Percentiles rank a stretch among this genome's conserved stretches.
Conservation (phyloP, 208 protist species). For the Leishmania martiniquensis region DNA sequence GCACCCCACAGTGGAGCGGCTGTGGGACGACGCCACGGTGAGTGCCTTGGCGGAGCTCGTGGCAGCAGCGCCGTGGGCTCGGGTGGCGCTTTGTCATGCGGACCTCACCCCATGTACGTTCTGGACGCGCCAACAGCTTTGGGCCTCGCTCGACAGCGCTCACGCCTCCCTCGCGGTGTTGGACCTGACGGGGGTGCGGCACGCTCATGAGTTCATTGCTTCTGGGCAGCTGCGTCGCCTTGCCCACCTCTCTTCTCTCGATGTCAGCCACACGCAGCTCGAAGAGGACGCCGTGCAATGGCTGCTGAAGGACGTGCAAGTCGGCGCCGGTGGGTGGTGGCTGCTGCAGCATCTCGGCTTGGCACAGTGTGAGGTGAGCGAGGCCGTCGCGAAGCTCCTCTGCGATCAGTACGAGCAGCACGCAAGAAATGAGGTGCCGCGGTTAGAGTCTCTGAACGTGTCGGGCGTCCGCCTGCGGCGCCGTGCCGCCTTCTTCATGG, state of each 20-base stretch:
- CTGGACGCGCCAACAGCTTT: conserved; percentile 28
- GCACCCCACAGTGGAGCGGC: conserved; percentile 11
- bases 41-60: conserved; percentile 39
- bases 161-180: conserved; percentile 28
- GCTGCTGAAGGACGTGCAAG: conserved; percentile 36
- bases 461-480: conserved; percentile 53
- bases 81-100: conserved; percentile 38
- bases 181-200: conserved; percentile 44
- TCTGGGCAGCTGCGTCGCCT: conserved; percentile 22
- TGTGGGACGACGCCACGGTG: conserved; percentile 37
- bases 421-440: conserved; percentile 1
- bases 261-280: conserved; percentile 51
- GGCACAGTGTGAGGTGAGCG: conserved; percentile 50
- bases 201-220: conserved; percentile 28
- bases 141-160: conserved; percentile 26
- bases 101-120: conserved; percentile 28
- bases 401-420: conserved; percentile 20
- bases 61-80: conserved; percentile 17
- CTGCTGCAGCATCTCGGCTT: conserved; percentile 53
- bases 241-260: conserved; percentile 31
- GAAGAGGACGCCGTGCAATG: conserved; percentile 41
- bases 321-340: conserved; percentile 60
- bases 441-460: conserved; percentile 50
- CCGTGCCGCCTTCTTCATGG: conserved; percentile 47
- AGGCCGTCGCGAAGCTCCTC: conserved; percentile 39